Evolutionary conservation across 371 early-diverging fungal species (phyloP).

Genomic region (Mortierella sp.): DNA sequence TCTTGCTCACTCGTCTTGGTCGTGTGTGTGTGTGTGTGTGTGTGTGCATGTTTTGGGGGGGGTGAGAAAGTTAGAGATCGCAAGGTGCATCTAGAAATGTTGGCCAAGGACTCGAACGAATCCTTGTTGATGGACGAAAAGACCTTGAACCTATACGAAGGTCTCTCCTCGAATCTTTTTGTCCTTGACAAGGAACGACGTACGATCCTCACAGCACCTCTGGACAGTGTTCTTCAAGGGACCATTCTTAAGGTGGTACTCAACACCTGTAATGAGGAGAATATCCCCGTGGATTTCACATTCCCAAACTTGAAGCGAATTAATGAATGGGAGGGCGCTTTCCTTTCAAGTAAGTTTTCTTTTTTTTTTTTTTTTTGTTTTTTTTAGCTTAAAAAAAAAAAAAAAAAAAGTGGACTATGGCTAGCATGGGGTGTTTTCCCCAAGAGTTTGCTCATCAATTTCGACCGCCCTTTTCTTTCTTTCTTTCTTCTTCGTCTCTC

Average conservation of each 20-base stretch:
- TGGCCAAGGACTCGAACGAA: conserved; percentile 62
- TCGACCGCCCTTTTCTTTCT: not conserved
- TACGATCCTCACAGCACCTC: conserved; percentile 62
- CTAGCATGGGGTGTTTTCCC: not conserved
- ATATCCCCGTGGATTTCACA: conserved; percentile 58
- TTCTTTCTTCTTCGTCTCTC: not conserved
- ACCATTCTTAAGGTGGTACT: conserved; percentile 58
- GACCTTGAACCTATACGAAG: conserved; percentile 66
- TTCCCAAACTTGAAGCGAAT: conserved; percentile 60
- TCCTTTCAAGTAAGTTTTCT: conserved; percentile 63
- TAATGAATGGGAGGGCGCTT: conserved; percentile 67
- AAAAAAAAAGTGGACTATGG: not conserved
- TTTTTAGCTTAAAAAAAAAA: not conserved
- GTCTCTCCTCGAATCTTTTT: conserved; percentile 73
- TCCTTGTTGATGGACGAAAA: conserved; percentile 61
- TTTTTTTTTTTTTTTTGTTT: not conserved
- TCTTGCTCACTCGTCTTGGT: not conserved
- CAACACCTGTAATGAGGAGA: conserved; percentile 58
- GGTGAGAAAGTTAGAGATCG: conserved; percentile 52
- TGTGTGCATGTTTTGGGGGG: not conserved
- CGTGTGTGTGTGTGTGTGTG: no score
- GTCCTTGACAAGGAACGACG: conserved; percentile 50
- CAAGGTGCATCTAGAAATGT: conserved; percentile 14
- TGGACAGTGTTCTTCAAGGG: conserved; percentile 66
- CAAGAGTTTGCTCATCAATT: not conserved